Evolutionary conservation across 179 eudicot species (phyloP), one percentile per base, ranked within the genome.

Genomic region (Sideroxylon spinosum): DNA sequence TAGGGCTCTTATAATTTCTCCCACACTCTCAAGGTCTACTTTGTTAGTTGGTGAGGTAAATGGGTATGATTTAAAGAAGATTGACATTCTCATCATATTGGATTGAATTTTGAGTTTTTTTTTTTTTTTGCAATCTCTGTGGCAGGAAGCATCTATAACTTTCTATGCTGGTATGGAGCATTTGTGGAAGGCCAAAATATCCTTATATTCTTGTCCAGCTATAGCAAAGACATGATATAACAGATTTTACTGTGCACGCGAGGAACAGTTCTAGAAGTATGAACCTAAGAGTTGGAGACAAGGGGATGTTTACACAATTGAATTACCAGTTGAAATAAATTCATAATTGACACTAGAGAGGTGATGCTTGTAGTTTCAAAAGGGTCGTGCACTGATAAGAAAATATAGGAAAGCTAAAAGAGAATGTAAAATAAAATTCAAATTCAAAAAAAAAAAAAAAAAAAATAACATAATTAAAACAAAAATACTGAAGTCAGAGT

Each of bases 71-170:
- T 63, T n/a, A 28, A 73, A 56, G 63, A 56, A 73, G 22, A 25
- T 73, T 57, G 76, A 73, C 63, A 56, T 73, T 73, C 76, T 73
- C 28, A 56, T 55, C 76, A 56, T 55, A 49, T 5, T 73, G 76
- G 28, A 28, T 9, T 56, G 64, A 73, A 73, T 56, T 73, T 73
- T 23, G 19, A 26, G 64, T 26, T 17, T 23, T 59, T 19, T 13
- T 1, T 9, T 22, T 8, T 25, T 32, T 14, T 64, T 9, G 9
- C 29, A 11, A 6, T 12, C 23, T 20, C 7, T 28, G 2, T 66
- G 46, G 28, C 48, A 7, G 5, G 48, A 28, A 37, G 76, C 46
- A 73, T 72, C 64, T 9, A 37, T 25, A 44, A 25, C 13, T 71
- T 71, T 53, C 6, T 71, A 25, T 25, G 75, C 62, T 71, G 75